A percentile compares a stretch with the other conserved stretches of the same genome.
These are phyloP conservation scores for Coffea eugenioides DNA, from an alignment of 257 asterid species.

Conservation along the genomic window DNA sequence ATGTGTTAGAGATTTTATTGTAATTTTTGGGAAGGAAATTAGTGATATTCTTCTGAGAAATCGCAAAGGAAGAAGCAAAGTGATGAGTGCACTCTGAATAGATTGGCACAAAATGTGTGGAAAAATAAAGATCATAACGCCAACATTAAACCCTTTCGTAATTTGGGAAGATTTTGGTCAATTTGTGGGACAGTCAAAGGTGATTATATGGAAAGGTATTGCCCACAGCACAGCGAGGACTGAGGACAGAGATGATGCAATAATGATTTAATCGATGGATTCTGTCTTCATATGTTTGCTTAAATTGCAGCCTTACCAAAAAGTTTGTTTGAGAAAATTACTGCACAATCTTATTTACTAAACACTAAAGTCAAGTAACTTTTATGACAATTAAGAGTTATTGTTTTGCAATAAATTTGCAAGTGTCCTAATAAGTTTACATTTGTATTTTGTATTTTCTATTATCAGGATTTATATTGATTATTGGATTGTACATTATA, in stretches of 20 bases:
- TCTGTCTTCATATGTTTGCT: neutral
- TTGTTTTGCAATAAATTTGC: neutral
- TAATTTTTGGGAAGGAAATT: neutral
- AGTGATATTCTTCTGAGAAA: neutral
- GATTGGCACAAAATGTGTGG: neutral
- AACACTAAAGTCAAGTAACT: neutral
- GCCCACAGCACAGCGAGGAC: conserved; percentile 2
- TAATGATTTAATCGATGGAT: conserved; percentile 18
- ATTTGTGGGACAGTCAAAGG: conserved; percentile 22
- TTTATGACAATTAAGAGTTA: neutral
- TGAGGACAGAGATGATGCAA: conserved; percentile 27
- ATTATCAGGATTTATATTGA: neutral
- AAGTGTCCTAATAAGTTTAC: neutral
- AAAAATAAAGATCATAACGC: neutral
- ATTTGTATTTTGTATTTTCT: neutral
- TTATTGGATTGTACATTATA: neutral
- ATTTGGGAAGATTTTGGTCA: conserved; percentile 14
- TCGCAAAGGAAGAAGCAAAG: neutral
- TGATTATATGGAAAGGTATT: conserved; percentile 23
- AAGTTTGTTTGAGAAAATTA: neutral
- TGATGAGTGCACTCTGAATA: neutral
- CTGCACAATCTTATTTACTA: neutral
- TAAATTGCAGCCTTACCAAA: neutral
- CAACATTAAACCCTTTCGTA: conserved; percentile 5
- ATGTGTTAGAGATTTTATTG: neutral